Evolutionary conservation across 202 grass and related monocot genomes (phyloP).

Genomic region (Panicum virgatum): DNA sequence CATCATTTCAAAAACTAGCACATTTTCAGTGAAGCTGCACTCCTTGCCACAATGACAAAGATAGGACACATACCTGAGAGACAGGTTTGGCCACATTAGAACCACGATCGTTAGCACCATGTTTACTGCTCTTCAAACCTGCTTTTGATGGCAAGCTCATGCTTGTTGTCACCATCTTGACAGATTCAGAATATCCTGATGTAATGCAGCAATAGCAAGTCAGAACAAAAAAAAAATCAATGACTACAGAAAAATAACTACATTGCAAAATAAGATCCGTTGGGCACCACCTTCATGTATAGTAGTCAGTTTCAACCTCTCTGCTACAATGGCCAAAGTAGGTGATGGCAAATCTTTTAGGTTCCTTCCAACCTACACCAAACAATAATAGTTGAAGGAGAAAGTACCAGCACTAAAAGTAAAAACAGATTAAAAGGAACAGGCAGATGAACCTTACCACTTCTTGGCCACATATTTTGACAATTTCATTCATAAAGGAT

Average conservation of each 20-base stretch:
- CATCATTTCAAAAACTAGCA: neutral
- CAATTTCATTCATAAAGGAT: constrained; percentile 84
- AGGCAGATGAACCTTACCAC: constrained; percentile 51
- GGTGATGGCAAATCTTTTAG: constrained; percentile 92
- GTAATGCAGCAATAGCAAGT: constrained; percentile 23
- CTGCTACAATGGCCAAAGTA: constrained; percentile 78
- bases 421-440: neutral
- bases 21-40: neutral
- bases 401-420: neutral
- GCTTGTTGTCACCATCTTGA: constrained; percentile 62
- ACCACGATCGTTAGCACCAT: constrained; percentile 60
- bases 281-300: constrained; percentile 76
- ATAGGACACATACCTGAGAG: constrained; percentile 52
- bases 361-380: constrained; percentile 68
- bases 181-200: constrained; percentile 73
- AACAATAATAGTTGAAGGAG: neutral
- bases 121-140: constrained; percentile 71
- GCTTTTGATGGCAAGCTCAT: constrained; percentile 67
- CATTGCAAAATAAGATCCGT: constrained; percentile 14
- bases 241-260: constrained; percentile 17
- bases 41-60: constrained; percentile 2
- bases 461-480: constrained; percentile 86
- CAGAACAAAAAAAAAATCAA: constrained; percentile 2
- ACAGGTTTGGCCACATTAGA: constrained; percentile 67
- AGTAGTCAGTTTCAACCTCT: constrained; percentile 73